These are phyloP conservation scores for Lathyrus tuberosus DNA, from an alignment of 306 rosid genomes.

Conservation along the genomic window DNA sequence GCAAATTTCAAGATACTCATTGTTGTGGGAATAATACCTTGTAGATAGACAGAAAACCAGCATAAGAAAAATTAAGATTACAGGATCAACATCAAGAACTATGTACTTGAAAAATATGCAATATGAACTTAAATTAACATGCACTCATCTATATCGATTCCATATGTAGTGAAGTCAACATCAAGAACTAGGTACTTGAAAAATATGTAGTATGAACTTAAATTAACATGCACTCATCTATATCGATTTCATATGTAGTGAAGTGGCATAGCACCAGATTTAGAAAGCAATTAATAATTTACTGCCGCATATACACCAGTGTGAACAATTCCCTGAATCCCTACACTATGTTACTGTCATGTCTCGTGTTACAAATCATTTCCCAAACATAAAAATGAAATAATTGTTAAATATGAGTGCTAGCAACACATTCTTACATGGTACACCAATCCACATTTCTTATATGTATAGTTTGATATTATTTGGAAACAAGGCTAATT, in stretches of 20 bases:
- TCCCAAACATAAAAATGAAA: not conserved
- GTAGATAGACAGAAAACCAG: constrained; percentile 28
- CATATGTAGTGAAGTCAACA: not conserved
- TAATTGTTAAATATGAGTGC: not conserved
- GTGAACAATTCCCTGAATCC: not conserved
- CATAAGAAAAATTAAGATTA: constrained; percentile 15
- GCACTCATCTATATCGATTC: constrained; percentile 1
- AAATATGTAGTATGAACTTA: constrained; percentile 1
- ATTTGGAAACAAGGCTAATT: not conserved
- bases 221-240: constrained; percentile 15
- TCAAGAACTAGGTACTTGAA: not conserved
- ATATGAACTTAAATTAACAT: constrained; percentile 9
- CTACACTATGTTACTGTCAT: not conserved
- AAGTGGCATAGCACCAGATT: not conserved
- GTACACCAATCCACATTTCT: not conserved
- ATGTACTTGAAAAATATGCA: constrained; percentile 4
- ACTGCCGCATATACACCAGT: not conserved
- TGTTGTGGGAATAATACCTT: constrained; percentile 78
- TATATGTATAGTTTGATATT: not conserved
- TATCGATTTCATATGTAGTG: not conserved
- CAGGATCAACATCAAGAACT: constrained; percentile 5
- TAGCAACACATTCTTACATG: no score
- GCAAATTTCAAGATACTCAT: constrained; percentile 90
- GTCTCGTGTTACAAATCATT: constrained; percentile 3
- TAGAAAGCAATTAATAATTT: constrained; percentile 3